Percentiles rank a stretch among this genome's conserved stretches.
Evolutionary conservation across 2,329 filamentous ascomycete genomes (phyloP).

Genomic region (Curvularia eragrostidis): DNA sequence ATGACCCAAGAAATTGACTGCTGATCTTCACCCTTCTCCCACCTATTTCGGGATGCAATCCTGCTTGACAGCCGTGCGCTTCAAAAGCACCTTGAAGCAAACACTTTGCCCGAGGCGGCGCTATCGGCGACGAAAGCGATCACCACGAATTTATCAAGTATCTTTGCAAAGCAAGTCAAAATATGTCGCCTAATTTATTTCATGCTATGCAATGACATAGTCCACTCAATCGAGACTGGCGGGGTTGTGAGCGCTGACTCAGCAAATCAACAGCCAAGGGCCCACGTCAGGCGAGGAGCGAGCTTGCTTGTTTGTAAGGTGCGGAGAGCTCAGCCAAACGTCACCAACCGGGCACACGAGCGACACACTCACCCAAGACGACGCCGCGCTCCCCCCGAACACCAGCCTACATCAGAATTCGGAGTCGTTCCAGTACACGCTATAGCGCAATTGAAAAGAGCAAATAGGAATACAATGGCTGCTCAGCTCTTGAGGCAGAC

Average conservation of each 20-base stretch:
- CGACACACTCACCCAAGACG: constrained; percentile 2
- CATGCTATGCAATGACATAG: not conserved
- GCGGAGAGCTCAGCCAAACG: constrained; percentile 18
- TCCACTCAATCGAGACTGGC: constrained; percentile 6
- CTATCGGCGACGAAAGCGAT: not conserved
- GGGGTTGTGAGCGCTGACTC: constrained; percentile 1
- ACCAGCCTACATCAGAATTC: not conserved
- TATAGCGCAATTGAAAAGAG: not conserved
- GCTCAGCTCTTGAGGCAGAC: constrained; percentile 52
- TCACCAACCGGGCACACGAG: constrained; percentile 17
- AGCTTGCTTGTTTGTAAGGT: constrained; percentile 17
- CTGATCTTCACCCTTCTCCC: not conserved
- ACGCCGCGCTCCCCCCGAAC: not conserved
- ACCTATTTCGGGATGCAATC: not conserved
- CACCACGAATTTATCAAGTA: not conserved
- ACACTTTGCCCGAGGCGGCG: not conserved
- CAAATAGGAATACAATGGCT: constrained; percentile 49
- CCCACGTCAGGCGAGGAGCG: constrained; percentile 15
- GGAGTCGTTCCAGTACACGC: not conserved
- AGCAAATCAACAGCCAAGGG: constrained; percentile 9
- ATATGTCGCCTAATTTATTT: not conserved
- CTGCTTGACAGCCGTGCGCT: not conserved
- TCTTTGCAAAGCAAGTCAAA: not conserved
- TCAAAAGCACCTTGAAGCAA: not conserved
- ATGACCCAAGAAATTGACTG: not conserved